Percentiles rank a stretch among this genome's conserved stretches.
These are phyloP conservation scores for Phaeolepiota aurea DNA, from an alignment of 768 basidiomycete genomes.

Conservation along the genomic window DNA sequence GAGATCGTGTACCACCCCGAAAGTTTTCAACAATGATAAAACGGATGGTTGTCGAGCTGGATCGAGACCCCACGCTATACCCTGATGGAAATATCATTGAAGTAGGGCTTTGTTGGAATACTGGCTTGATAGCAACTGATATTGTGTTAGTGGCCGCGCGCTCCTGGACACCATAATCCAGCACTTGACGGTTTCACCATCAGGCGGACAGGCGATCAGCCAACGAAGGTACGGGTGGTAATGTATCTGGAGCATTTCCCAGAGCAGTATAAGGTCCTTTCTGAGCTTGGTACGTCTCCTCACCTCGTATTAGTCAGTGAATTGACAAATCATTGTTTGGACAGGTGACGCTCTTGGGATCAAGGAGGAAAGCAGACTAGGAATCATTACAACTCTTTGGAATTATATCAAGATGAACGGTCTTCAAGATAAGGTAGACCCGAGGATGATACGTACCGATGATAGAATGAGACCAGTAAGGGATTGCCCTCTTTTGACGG, in stretches of 20 bases:
- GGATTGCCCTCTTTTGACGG: not conserved
- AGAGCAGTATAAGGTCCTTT: slow-evolving; percentile 73
- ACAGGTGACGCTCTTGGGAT: slow-evolving; percentile 62
- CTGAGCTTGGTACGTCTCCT: slow-evolving; percentile 56
- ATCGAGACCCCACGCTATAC: slow-evolving; percentile 73
- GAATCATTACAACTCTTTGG: slow-evolving; percentile 81
- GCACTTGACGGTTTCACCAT: slow-evolving; percentile 83
- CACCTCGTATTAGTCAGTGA: too few relatives aligned
- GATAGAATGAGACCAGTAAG: slow-evolving; percentile 57
- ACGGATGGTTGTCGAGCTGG: slow-evolving; percentile 78
- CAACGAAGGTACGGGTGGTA: slow-evolving; percentile 75
- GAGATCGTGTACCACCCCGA: slow-evolving; percentile 53
- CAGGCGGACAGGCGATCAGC: slow-evolving; percentile 69
- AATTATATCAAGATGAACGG: slow-evolving; percentile 83
- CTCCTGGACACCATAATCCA: slow-evolving; percentile 46
- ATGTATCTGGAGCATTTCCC: slow-evolving; percentile 83
- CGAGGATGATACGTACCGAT: slow-evolving; percentile 62
- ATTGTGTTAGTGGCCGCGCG: slow-evolving; percentile 49
- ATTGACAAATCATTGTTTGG: slow-evolving; percentile 3
- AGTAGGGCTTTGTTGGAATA: slow-evolving; percentile 43
- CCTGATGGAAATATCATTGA: slow-evolving; percentile 87
- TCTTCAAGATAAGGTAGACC: slow-evolving; percentile 76
- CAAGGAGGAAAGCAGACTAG: slow-evolving; percentile 78
- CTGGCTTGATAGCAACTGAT: not conserved
- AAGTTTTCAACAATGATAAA: slow-evolving; percentile 87